Base-by-base conservation (phyloP, 768 basidiomycete species). In the Agrocybe praecox region DNA sequence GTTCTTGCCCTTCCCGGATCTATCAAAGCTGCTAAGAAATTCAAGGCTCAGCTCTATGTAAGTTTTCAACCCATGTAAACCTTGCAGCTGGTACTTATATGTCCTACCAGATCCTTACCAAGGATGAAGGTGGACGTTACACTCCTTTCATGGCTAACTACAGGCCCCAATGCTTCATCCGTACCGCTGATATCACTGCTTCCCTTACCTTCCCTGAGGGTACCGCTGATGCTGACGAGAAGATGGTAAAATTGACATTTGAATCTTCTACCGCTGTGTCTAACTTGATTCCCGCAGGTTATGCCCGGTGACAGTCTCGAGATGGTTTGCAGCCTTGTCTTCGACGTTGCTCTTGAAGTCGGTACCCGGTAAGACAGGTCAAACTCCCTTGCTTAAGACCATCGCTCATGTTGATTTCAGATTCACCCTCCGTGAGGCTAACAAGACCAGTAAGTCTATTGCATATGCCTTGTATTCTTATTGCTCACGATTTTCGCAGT, bases 231-330 rank as follows among this genome's bases (percentile, higher is more conserved):
- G 85, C 91, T 17, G 82, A 84, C 52, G 91, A 94, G 66, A 96
- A 93, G 74, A 95, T 96, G 89, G 94, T 88, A 23, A 11, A 49
- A 21, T 6, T 18, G 26, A 22, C 36, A 22, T 4, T 22, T 6
- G 18, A 47, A 53, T 12, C 12, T 17, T 33, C 34, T 59, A 46
- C 52, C 52, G 46, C 9, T 52, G 22, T 17, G 10, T 9, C 1
- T 55, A 40, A 59, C 46, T 52, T 36, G 40, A 8, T 50, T 49
- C 58, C 34, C 21, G 45, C 64, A 91, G 87, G 87, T 98, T 63
- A 96, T 97, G 93, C 96, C 96, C 48, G 96, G 96, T 59, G 96
- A 98, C 77, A 96, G 96, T 66, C 88, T 98, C 52, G 95, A 97
- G 75, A 88, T 98, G 80, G 80, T 92, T 53, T 93, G 92, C 69